Percentiles rank a stretch among this genome's conserved stretches.
phyloP scores from a whole-genome alignment of 768 basidiomycete species.

The Pleurotus tuber-regium region DNA sequence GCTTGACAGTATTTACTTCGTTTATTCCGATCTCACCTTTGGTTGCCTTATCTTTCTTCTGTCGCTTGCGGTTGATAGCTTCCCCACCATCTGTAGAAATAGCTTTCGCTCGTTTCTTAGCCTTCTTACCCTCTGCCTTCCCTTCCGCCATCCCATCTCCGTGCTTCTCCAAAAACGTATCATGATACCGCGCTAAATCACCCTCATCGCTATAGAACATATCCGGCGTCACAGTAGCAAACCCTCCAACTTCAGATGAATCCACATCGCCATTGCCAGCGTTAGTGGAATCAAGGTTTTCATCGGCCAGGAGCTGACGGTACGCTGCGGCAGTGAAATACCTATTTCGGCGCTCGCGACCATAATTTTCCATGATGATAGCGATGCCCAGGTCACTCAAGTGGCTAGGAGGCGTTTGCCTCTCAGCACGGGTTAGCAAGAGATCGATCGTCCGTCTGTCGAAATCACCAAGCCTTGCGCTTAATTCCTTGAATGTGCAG shows the following conservation, averaged over 20 bases:
- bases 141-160: constrained; percentile 16
- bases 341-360: constrained; percentile 83
- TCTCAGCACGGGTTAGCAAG: constrained; percentile 68
- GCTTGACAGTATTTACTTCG: too few species aligned
- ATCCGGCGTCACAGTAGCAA: constrained; percentile 37
- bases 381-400: constrained; percentile 69
- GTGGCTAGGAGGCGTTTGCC: constrained; percentile 62
- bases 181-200: constrained; percentile 44
- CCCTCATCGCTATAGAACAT: constrained; percentile 54
- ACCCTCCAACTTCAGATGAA: constrained; percentile 51
- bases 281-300: constrained; percentile 57
- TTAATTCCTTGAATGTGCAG: constrained; percentile 51
- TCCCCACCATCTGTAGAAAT: background rate
- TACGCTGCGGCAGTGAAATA: constrained; percentile 79
- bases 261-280: constrained; percentile 45
- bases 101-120: background rate
- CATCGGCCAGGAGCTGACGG: constrained; percentile 54
- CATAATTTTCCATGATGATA: constrained; percentile 75
- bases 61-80: background rate
- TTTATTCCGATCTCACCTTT: background rate
- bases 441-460: constrained; percentile 84
- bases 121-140: constrained; percentile 30
- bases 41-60: background rate
- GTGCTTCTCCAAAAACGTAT: constrained; percentile 41
- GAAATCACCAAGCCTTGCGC: constrained; percentile 59